phyloP scores from a whole-genome alignment of 2,329 filamentous ascomycete species.

The Cadophora luteo-olivacea region DNA sequence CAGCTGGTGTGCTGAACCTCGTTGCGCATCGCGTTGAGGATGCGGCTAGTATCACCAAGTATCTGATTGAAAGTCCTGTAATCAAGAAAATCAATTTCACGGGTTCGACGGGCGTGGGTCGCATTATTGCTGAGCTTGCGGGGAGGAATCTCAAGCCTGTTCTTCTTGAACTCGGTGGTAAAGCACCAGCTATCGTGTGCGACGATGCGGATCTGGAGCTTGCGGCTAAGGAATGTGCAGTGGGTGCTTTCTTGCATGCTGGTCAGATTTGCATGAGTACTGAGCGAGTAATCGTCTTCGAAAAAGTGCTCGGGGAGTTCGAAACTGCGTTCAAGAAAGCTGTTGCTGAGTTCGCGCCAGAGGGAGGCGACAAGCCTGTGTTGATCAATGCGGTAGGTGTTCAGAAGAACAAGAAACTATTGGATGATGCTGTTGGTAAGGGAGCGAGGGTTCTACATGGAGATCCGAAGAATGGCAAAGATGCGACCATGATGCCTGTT shows the following conservation, averaged over 20 bases:
- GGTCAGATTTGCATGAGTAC: slow-evolving; percentile 91
- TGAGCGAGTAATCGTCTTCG: slow-evolving; percentile 71
- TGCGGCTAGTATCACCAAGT: slow-evolving; percentile 69
- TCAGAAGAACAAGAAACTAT: slow-evolving; percentile 68
- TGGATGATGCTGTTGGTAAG: slow-evolving; percentile 71
- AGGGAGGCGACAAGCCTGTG: slow-evolving; percentile 65
- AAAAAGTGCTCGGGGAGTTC: slow-evolving; percentile 54
- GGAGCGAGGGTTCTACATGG: slow-evolving; percentile 62
- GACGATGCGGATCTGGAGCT: slow-evolving; percentile 79
- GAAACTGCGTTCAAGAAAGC: slow-evolving; percentile 44
- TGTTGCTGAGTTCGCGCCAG: slow-evolving; percentile 53
- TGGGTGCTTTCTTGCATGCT: slow-evolving; percentile 74
- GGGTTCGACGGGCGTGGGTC: slow-evolving; percentile 75
- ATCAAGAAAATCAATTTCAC: slow-evolving; percentile 89
- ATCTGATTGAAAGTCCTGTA: slow-evolving; percentile 69
- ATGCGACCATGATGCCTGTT: slow-evolving; percentile 63
- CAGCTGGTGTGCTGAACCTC: slow-evolving; percentile 76
- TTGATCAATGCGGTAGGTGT: slow-evolving; percentile 73
- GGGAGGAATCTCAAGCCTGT: slow-evolving; percentile 80
- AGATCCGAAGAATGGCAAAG: slow-evolving; percentile 42
- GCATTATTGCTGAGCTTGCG: slow-evolving; percentile 72
- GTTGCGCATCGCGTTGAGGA: slow-evolving; percentile 70
- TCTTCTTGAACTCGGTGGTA: slow-evolving; percentile 83
- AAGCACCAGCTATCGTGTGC: slow-evolving; percentile 78
- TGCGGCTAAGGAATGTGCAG: slow-evolving; percentile 70